Percentiles rank a stretch among this genome's conserved stretches.
phyloP scores from a whole-genome alignment of 1,284 basidiomycete species.

The Tilletia horrida region DNA sequence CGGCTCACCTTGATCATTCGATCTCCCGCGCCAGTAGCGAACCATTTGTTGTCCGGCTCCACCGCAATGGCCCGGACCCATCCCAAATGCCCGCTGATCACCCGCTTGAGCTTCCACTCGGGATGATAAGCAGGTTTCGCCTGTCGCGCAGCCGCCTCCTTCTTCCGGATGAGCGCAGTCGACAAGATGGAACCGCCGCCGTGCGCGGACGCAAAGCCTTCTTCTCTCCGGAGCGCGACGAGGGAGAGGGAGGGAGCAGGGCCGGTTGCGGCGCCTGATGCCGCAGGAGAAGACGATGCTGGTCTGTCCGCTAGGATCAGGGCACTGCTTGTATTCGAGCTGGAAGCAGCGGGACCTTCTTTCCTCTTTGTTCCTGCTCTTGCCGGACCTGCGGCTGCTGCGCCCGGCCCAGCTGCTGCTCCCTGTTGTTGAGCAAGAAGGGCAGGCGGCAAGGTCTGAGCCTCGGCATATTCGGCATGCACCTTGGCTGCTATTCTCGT shows the following conservation, averaged over 20 bases:
- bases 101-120: constrained; percentile 87
- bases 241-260: constrained; percentile 21
- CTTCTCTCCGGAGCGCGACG: constrained; percentile 25
- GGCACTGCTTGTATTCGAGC: not conserved
- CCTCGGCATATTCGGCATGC: constrained; percentile 79
- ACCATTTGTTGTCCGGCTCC: constrained; percentile 97
- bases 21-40: constrained; percentile 94
- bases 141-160: constrained; percentile 63
- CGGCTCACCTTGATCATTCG: constrained; percentile 74
- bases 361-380: constrained; percentile 18
- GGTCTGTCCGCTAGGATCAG: constrained; percentile 27
- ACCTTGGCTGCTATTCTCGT: constrained; percentile 66
- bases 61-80: constrained; percentile 97
- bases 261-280: constrained; percentile 14
- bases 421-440: constrained; percentile 69
- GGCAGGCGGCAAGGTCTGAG: constrained; percentile 76
- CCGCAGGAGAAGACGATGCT: constrained; percentile 19
- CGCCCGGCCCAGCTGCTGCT: constrained; percentile 58
- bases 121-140: constrained; percentile 93
- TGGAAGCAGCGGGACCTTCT: constrained; percentile 20
- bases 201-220: constrained; percentile 23
- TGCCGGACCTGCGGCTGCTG: constrained; percentile 23
- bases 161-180: constrained; percentile 48
- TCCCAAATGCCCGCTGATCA: constrained; percentile 95
- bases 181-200: constrained; percentile 31